These are phyloP conservation scores for Talaromyces adpressus DNA, from an alignment of 495 filamentous ascomycete species.

Conservation along the genomic window DNA sequence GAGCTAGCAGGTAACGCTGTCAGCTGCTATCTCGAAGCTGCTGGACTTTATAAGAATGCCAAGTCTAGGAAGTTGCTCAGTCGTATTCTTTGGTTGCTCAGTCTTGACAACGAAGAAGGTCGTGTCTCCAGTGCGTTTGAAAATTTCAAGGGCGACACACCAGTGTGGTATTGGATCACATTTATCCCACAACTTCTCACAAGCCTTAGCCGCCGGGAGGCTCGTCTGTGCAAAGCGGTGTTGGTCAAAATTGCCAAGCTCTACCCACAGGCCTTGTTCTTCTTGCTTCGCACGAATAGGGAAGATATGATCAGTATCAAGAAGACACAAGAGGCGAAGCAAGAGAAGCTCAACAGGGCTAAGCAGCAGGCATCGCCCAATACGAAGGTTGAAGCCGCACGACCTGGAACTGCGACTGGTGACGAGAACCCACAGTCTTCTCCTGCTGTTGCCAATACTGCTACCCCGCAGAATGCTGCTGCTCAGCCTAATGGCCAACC, in stretches of 20 bases:
- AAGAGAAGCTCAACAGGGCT: constrained; percentile 48
- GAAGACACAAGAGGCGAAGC: constrained; percentile 76
- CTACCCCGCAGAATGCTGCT: constrained; percentile 16
- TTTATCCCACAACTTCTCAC: constrained; percentile 95
- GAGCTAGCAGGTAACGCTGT: constrained; percentile 80
- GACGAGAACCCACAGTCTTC: constrained; percentile 35
- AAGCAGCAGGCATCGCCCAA: constrained; percentile 42
- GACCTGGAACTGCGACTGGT: constrained; percentile 45
- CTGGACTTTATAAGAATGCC: constrained; percentile 89
- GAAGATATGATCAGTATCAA: constrained; percentile 92
- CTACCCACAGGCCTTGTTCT: constrained; percentile 92
- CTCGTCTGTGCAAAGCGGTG: constrained; percentile 71
- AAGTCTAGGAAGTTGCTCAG: constrained; percentile 96
- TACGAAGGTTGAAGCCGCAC: constrained; percentile 29
- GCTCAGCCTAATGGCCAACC: constrained; percentile 27
- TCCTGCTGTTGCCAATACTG: constrained; percentile 16
- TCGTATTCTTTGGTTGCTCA: constrained; percentile 91
- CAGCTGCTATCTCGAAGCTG: constrained; percentile 93
- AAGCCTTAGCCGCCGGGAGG: constrained; percentile 83
- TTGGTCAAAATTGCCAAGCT: constrained; percentile 89
- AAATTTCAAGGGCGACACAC: constrained; percentile 90
- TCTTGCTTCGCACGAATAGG: constrained; percentile 84
- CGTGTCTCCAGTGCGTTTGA: constrained; percentile 76
- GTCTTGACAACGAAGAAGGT: constrained; percentile 81
- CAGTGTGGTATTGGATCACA: constrained; percentile 99